Percentiles rank a stretch among this genome's conserved stretches.
These are phyloP conservation scores for Tetrahymena thermophila DNA, from an alignment of 73 alveolate genomes.

Conservation along the genomic window DNA sequence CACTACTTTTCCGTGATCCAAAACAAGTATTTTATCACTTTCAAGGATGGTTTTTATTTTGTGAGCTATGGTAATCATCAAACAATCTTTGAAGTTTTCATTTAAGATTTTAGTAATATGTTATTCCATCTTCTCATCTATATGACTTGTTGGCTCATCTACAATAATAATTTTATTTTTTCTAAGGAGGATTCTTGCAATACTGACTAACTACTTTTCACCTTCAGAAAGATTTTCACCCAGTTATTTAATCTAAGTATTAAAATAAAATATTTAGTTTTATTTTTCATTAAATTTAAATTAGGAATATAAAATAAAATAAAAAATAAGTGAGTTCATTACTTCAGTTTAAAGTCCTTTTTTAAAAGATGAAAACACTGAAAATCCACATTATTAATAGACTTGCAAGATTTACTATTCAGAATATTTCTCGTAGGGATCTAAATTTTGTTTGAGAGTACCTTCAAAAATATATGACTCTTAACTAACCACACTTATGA, in stretches of 20 bases:
- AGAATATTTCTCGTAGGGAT: conserved; percentile 52
- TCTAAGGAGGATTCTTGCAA: conserved; percentile 62
- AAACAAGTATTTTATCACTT: conserved; percentile 53
- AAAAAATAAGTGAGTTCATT: neutral
- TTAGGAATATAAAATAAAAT: too few relatives aligned
- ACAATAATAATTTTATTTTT: conserved; percentile 52
- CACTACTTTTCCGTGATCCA: conserved; percentile 48
- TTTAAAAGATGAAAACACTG: neutral
- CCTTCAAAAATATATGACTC: conserved; percentile 73
- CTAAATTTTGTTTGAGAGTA: conserved; percentile 73
- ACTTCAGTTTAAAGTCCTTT: neutral
- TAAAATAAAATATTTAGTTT: neutral
- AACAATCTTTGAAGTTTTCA: conserved; percentile 41
- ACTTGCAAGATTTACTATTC: neutral
- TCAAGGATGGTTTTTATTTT: conserved; percentile 55
- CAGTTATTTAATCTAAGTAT: conserved; percentile 20
- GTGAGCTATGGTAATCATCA: conserved; percentile 63
- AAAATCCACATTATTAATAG: neutral
- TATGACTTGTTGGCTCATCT: conserved; percentile 73
- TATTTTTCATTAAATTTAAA: too few relatives aligned
- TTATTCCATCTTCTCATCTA: conserved; percentile 58
- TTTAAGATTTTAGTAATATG: conserved; percentile 1
- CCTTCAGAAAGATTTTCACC: conserved; percentile 67
- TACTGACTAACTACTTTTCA: conserved; percentile 59
- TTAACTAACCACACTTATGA: conserved; percentile 71